Evolutionary conservation across 192 early-diverging fungal species (phyloP).

Genomic region (Umbelopsis sp.): DNA sequence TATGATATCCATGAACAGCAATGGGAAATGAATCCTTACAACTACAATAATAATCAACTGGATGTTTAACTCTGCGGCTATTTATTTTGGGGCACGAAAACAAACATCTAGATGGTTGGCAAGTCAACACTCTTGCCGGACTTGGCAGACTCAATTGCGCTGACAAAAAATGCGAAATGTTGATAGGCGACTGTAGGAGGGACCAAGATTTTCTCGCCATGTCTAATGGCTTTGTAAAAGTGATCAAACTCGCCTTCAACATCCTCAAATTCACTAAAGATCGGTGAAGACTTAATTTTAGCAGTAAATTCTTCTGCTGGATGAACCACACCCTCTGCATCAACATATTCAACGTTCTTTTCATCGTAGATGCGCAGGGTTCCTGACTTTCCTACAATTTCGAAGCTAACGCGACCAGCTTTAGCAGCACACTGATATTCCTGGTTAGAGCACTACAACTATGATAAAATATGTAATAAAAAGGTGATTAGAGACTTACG

Average conservation of each 20-base stretch:
- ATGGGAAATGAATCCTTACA: slow-evolving; percentile 10
- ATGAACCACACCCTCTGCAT: slow-evolving; percentile 7
- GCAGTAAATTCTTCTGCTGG: slow-evolving; percentile 7
- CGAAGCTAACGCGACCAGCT: slow-evolving; percentile 19
- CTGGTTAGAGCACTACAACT: neutral
- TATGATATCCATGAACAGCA: slow-evolving; percentile 5
- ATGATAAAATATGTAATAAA: neutral
- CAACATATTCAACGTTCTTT: slow-evolving; percentile 10
- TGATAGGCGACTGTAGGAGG: slow-evolving; percentile 35
- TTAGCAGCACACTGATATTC: slow-evolving; percentile 31
- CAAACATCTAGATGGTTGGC: neutral
- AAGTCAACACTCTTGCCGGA: slow-evolving; percentile 21
- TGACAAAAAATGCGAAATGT: slow-evolving; percentile 40
- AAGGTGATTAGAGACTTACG: slow-evolving; percentile 23
- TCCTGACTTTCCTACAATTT: slow-evolving; percentile 34
- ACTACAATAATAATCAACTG: neutral
- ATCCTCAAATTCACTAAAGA: slow-evolving; percentile 27
- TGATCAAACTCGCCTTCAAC: slow-evolving; percentile 40
- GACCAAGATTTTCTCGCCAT: slow-evolving; percentile 21
- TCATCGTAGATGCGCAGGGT: slow-evolving; percentile 27
- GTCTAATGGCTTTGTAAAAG: slow-evolving; percentile 31
- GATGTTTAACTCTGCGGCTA: neutral
- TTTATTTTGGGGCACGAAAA: neutral
- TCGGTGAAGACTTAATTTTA: neutral
- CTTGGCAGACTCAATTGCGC: slow-evolving; percentile 37